Base-by-base conservation (phyloP, 495 filamentous ascomycete species). In the Jackrogersella multiformis region DNA sequence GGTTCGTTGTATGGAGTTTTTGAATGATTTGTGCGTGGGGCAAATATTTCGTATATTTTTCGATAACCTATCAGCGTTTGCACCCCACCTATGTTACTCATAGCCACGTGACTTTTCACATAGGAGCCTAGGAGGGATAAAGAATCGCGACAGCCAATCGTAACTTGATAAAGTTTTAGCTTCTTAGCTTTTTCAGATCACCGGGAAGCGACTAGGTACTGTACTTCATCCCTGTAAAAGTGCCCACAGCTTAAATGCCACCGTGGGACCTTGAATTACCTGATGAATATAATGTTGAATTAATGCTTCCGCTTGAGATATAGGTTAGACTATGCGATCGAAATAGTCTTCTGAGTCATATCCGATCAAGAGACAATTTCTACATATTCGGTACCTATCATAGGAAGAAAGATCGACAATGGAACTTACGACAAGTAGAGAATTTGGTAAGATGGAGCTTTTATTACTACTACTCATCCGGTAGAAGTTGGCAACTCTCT, bases 1-100 rank as follows among this genome's bases (percentile, higher is more conserved):
- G 69, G 18, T 18, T 61, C 13, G 45, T 32, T 56, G 61, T 61
- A 69, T 64, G 66, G 64, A 67, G 73, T 72, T 75, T 75, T 75
- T 75, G 70, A 73, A 68, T 70, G 61, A 70, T 70, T 70, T 70
- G 67, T 70, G 67, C 67, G 67, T 70, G 67, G 67, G 67, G 67
- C 67, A 70, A 70, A 59, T n/a, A 69, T 60, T 69, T 64, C 41
- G 21, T 51, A 39, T 61, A 66, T 70, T 65, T n/a, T 66, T 68
- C 38, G 67, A 66, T 70, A 66, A 62, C 61, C 61, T 69, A 65
- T 65, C 61, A 57, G 53, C 53, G 28, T n/a, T 16, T 24, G n/a
- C 6, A 59, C 58, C 66, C 59, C 66, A 68, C 66, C 54, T 38
- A 68, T 45, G 59, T 54, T 63, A 55, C 59, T 68, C 46, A 61